Evolutionary conservation across 345 rosid species (phyloP), one percentile per base, ranked within the genome.

Genomic region (Pelargonium nanum): DNA sequence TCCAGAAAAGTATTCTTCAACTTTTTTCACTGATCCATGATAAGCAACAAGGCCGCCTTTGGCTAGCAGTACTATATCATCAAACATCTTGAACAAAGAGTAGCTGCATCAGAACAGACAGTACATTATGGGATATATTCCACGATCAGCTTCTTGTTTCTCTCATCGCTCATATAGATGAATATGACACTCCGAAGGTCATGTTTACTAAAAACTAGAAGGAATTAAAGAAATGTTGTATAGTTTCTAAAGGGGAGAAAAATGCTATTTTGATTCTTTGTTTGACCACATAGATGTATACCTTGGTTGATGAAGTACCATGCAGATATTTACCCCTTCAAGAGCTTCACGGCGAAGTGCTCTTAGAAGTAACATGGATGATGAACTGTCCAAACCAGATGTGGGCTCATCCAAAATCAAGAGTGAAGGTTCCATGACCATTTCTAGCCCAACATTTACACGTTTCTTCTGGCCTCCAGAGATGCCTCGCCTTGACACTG

Each of bases 261-360:
- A 4, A 13, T 22, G n/a, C n/a, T n/a, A n/a, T n/a, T n/a, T n/a
- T n/a, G n/a, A n/a, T n/a, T n/a, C n/a, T n/a, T n/a, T n/a, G n/a
- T n/a, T n/a, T n/a, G n/a, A n/a, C n/a, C n/a, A 13, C 3, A 17
- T 6, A 22, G 22, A 13, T n/a, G 58, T 26, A 45, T 81, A 81
- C 97, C 97, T 91, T 21, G 97, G 96, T 68, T 91, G 97, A 65
- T 87, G 97, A 56, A 91, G 70, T 26, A 91, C 97, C 93, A 88
- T 86, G 70, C 82, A 77, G 69, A 91, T 78, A 65, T 91, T 91
- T 28, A 91, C 97, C 7, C 97, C 97, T 78, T 90, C 95, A 55
- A 80, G 78, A 52, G 97, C 91, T 80, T 91, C 97, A 55, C 89
- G 91, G 32, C 96, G 78, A 59, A 91, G 83, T 34, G 97, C 91